Base-by-base conservation (phyloP, 23 red algal genomes). In the Gracilaria domingensis region DNA sequence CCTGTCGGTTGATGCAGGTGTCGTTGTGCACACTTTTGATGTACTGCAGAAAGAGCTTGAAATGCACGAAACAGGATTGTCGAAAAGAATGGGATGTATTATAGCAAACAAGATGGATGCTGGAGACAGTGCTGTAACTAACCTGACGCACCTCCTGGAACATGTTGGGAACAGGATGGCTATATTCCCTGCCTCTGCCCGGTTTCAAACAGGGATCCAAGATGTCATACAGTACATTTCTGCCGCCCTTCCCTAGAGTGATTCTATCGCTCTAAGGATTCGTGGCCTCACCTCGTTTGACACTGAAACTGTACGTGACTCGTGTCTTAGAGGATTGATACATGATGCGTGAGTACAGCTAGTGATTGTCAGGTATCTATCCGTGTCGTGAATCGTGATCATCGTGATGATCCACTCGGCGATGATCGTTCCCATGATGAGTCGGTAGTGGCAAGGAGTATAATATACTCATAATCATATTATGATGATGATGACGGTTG, bases 51-150 rank as follows among this genome's bases (percentile, higher is more conserved):
- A 78, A 4, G 96, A 98, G 79, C 65, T 98, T 25, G 90, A 88
- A 60, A 60, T 93, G 90, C 91, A 94, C 75, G 83, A 82, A 57
- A 56, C 81, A 44, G 72, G 73, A 18, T 62, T 98, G 50, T 75
- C 83, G 36, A 30, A 95, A 9, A 72, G 83, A 36, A 67, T 47
- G 57, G 20, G 49, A 55, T 84, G 91, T 53, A 86, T 98, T 58
- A 78, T 93, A 9, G 82, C 91, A 14, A 98, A 94, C 75, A 98
- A 98, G 74, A 93, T 98, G 87, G 96, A 98, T 74, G 40, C 47
- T 30, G 87, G 87, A 70, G 58, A 51, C 18, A 35, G 8, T 57
- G 72, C 75, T 12, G 39, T 65, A 40, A 58, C 57, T 16, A 73
- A 58, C 28, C 48, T 91, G 21, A 39, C 6, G 39, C 20, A 29